Percentiles rank a stretch among this genome's conserved stretches.
These are phyloP conservation scores for Emericellopsis atlantica DNA, from an alignment of 2,329 filamentous ascomycete genomes.

Conservation along the genomic window DNA sequence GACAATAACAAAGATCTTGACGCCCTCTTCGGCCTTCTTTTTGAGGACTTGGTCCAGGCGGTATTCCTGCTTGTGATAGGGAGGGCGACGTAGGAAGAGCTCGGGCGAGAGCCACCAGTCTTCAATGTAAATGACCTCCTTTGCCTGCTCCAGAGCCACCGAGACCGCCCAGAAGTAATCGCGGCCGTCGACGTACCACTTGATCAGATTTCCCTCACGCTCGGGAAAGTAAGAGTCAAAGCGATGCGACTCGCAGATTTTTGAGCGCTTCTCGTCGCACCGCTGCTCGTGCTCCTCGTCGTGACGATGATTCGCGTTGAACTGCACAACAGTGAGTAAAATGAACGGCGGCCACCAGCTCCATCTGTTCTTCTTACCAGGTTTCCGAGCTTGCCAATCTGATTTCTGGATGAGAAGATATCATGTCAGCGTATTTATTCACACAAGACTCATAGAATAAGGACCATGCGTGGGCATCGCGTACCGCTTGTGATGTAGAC, in stretches of 20 bases:
- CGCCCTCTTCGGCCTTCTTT: constrained; percentile 77
- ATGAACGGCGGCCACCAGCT: constrained; percentile 1
- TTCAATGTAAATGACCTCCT: constrained; percentile 87
- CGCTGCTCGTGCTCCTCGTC: constrained; percentile 83
- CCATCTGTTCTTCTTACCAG: constrained; percentile 26
- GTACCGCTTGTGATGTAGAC: constrained; percentile 47
- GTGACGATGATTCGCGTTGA: constrained; percentile 84
- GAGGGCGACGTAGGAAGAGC: constrained; percentile 73
- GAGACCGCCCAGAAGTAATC: constrained; percentile 96
- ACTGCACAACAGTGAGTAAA: constrained; percentile 21
- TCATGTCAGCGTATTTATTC: too few relatives aligned
- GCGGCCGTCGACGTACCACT: constrained; percentile 94
- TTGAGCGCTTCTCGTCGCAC: constrained; percentile 69
- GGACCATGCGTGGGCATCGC: too few relatives aligned
- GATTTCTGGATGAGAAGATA: constrained; percentile 20
- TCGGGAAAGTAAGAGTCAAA: constrained; percentile 89
- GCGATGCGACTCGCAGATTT: constrained; percentile 60
- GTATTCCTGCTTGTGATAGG: constrained; percentile 73
- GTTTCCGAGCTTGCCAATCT: constrained; percentile 51
- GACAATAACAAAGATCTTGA: constrained; percentile 87
- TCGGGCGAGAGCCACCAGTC: constrained; percentile 97
- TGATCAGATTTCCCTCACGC: constrained; percentile 71
- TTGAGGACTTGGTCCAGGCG: constrained; percentile 80
- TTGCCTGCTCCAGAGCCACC: constrained; percentile 74
- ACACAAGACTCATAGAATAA: too few relatives aligned